These are phyloP conservation scores for Gynandropsis gynandra DNA, from an alignment of 345 rosid genomes.

Conservation along the genomic window DNA sequence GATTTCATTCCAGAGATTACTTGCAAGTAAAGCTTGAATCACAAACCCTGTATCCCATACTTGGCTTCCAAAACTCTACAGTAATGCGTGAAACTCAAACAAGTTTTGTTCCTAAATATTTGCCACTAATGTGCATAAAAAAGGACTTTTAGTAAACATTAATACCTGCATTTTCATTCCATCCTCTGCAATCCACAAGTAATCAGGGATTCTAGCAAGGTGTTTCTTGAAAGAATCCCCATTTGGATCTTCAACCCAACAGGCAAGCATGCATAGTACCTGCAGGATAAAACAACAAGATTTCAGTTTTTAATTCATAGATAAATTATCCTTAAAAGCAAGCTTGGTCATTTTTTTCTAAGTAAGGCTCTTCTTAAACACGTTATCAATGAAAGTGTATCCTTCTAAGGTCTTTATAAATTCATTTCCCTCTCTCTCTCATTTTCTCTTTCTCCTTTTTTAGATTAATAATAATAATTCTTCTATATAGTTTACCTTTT, in stretches of 20 bases:
- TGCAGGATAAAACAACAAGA: no score
- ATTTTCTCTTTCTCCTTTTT: no score
- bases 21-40: slow-evolving; percentile 51
- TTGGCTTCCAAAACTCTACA: slow-evolving; percentile 59
- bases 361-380: no score
- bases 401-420: no score
- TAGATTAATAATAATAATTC: no score
- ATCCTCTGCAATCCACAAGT: slow-evolving; percentile 66
- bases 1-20: slow-evolving; percentile 35
- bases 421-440: no score
- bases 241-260: slow-evolving; percentile 58
- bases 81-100: neutral
- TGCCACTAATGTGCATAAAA: no score
- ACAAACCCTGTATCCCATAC: slow-evolving; percentile 55
- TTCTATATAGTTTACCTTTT: slow-evolving; percentile 28
- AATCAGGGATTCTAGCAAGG: slow-evolving; percentile 52
- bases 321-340: no score
- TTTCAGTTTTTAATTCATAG: no score
- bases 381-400: no score
- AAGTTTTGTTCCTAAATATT: no score
- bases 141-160: neutral
- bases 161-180: slow-evolving; percentile 65
- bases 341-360: no score
- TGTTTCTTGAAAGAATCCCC: slow-evolving; percentile 48
- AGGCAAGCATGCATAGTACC: slow-evolving; percentile 46